Evolutionary conservation across 2,329 filamentous ascomycete genomes (phyloP).

Genomic region (Rhynchosporium secalis): DNA sequence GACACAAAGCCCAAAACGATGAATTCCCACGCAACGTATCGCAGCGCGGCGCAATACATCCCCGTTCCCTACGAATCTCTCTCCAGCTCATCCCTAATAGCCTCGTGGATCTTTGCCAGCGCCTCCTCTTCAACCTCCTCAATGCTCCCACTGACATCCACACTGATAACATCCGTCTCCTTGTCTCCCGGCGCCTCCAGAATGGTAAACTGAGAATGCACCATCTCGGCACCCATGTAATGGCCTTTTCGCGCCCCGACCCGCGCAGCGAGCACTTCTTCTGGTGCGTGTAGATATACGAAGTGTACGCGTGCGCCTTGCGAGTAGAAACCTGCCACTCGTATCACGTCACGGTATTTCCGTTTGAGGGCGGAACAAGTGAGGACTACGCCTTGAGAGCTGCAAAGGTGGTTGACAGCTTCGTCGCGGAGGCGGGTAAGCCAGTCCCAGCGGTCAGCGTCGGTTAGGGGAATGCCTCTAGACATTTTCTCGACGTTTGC

Average conservation of each 20-base stretch:
- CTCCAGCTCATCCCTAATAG: conserved; percentile 24
- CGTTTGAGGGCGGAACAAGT: conserved; percentile 96
- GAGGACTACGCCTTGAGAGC: conserved; percentile 77
- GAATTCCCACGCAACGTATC: background rate
- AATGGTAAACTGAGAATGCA: conserved; percentile 84
- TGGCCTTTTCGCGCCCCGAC: conserved; percentile 76
- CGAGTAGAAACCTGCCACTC: conserved; percentile 75
- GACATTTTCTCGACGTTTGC: conserved; percentile 92
- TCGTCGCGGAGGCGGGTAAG: conserved; percentile 75
- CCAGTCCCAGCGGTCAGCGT: conserved; percentile 98
- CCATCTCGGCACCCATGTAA: conserved; percentile 96
- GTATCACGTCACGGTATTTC: conserved; percentile 92
- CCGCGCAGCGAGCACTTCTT: conserved; percentile 72
- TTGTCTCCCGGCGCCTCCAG: conserved; percentile 78
- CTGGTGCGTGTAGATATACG: conserved; percentile 80
- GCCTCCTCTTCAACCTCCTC: conserved; percentile 62
- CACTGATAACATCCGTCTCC: conserved; percentile 69
- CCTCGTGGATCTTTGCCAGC: conserved; percentile 51
- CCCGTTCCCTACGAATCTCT: conserved; percentile 18
- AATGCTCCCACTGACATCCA: conserved; percentile 64
- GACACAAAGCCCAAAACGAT: background rate
- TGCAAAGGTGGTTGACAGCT: conserved; percentile 55
- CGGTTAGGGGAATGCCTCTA: conserved; percentile 78
- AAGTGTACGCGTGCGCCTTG: conserved; percentile 81
- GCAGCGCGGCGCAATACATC: background rate